A percentile compares a stretch with the other conserved stretches of the same genome.
Evolutionary conservation across 306 rosid species (phyloP).

Genomic region (Acacia melanoxylon): DNA sequence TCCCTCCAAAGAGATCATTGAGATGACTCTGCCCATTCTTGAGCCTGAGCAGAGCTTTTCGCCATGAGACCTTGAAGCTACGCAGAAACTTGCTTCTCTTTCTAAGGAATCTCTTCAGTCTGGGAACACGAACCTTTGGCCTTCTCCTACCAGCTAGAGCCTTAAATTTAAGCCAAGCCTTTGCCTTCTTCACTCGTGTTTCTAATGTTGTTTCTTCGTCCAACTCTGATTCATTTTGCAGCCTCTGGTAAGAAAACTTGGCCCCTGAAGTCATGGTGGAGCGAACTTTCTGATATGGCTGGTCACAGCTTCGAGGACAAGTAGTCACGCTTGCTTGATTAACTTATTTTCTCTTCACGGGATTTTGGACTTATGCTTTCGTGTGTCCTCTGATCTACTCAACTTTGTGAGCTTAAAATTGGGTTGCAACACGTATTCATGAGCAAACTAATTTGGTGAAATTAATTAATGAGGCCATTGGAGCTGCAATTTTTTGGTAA

Average conservation of each 20-base stretch:
- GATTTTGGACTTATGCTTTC: neutral
- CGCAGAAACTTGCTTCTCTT: constrained; percentile 30
- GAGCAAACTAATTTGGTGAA: constrained; percentile 19
- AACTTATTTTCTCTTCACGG: constrained; percentile 4
- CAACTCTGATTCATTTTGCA: constrained; percentile 31
- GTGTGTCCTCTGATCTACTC: neutral
- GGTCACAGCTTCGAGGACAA: neutral
- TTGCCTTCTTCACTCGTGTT: constrained; percentile 38
- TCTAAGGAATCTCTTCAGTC: constrained; percentile 36
- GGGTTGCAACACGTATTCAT: neutral
- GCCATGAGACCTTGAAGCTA: constrained; percentile 36
- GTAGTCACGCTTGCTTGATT: neutral
- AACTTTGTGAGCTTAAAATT: neutral
- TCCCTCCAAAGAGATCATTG: constrained; percentile 52
- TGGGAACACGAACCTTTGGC: constrained; percentile 38
- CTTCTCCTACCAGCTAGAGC: constrained; percentile 43
- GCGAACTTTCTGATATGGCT: neutral
- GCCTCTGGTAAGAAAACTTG: constrained; percentile 36
- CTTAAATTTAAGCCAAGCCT: constrained; percentile 40
- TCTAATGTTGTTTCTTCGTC: constrained; percentile 22
- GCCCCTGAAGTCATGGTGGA: constrained; percentile 24
- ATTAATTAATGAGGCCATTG: constrained; percentile 25
- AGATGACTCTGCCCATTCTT: constrained; percentile 51
- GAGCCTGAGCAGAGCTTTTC: constrained; percentile 38
- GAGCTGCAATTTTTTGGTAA: constrained; percentile 42